Evolutionary conservation across 1,284 basidiomycete species (phyloP).

Genomic region (Thecaphora frezii): DNA sequence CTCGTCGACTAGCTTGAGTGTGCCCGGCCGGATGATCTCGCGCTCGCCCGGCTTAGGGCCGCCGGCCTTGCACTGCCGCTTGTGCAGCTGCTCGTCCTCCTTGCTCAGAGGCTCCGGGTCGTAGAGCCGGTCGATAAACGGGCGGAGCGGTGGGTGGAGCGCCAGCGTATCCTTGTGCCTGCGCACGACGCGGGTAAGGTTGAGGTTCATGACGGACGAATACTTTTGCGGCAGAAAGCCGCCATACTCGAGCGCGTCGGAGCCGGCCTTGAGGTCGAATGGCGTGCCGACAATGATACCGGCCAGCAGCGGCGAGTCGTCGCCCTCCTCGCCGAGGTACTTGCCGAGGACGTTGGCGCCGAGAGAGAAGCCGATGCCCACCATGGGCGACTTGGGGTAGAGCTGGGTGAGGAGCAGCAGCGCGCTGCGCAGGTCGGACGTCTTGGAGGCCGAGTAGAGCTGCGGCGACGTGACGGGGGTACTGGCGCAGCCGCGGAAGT

Average conservation of each 20-base stretch:
- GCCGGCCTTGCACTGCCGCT: conserved; percentile 25
- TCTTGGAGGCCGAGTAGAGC: conserved; percentile 77
- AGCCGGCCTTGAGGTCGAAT: conserved; percentile 68
- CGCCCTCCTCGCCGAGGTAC: conserved; percentile 84
- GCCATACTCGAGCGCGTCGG: conserved; percentile 64
- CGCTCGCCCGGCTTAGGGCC: conserved; percentile 21
- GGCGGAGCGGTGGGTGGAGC: conserved; percentile 42
- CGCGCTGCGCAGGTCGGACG: conserved; percentile 81
- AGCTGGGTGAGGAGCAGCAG: conserved; percentile 73
- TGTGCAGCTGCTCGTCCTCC: conserved; percentile 26
- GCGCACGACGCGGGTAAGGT: conserved; percentile 64
- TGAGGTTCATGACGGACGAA: conserved; percentile 78
- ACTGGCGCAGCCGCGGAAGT: conserved; percentile 87
- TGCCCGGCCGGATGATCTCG: conserved; percentile 27
- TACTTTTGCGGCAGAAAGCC: conserved; percentile 71
- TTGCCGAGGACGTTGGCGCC: conserved; percentile 90
- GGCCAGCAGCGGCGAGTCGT: conserved; percentile 68
- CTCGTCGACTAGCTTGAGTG: conserved; percentile 62
- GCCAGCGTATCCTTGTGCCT: conserved; percentile 43
- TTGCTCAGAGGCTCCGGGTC: conserved; percentile 29
- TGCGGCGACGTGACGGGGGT: conserved; percentile 72
- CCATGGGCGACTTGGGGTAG: conserved; percentile 78
- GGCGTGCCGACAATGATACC: conserved; percentile 80
- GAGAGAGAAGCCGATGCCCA: conserved; percentile 89
- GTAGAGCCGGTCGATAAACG: conserved; percentile 34